Percentiles rank a stretch among this genome's conserved stretches.
Evolutionary conservation across 1,284 basidiomycete species (phyloP).

Genomic region (Cerrena zonata): DNA sequence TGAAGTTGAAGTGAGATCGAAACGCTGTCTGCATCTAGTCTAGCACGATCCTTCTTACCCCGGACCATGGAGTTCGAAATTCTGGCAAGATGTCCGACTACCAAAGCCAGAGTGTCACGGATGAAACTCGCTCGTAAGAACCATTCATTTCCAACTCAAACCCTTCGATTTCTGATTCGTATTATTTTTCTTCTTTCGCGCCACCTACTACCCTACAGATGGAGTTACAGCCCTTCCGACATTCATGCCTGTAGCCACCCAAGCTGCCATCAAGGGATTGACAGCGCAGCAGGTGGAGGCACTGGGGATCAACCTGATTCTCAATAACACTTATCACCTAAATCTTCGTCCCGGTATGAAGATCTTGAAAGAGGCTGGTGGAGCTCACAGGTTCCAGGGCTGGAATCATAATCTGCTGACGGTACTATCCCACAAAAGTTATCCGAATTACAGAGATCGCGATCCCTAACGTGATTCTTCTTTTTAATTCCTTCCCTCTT

Average conservation of each 20-base stretch:
- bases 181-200: neutral
- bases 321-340: slow-evolving; percentile 84
- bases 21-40: too few species aligned
- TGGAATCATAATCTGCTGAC: slow-evolving; percentile 80
- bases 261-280: slow-evolving; percentile 80
- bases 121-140: slow-evolving; percentile 74
- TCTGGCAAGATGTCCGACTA: slow-evolving; percentile 71
- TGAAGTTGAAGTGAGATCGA: too few species aligned
- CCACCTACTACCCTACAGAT: slow-evolving; percentile 38
- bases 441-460: too few species aligned
- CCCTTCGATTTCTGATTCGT: too few species aligned
- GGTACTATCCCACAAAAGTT: slow-evolving; percentile 30
- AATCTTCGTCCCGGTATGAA: slow-evolving; percentile 73
- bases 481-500: slow-evolving; percentile 1
- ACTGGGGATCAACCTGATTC: slow-evolving; percentile 69
- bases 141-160: slow-evolving; percentile 32
- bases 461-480: neutral
- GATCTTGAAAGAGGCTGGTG: slow-evolving; percentile 65
- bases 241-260: slow-evolving; percentile 87
- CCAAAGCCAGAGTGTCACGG: slow-evolving; percentile 67
- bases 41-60: too few species aligned
- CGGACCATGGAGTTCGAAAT: slow-evolving; percentile 69
- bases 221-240: slow-evolving; percentile 76
- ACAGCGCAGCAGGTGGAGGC: slow-evolving; percentile 79
- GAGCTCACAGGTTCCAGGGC: slow-evolving; percentile 79